Base-by-base conservation (phyloP, 1,284 basidiomycete genomes). In the Cryptococcus hybrid region DNA sequence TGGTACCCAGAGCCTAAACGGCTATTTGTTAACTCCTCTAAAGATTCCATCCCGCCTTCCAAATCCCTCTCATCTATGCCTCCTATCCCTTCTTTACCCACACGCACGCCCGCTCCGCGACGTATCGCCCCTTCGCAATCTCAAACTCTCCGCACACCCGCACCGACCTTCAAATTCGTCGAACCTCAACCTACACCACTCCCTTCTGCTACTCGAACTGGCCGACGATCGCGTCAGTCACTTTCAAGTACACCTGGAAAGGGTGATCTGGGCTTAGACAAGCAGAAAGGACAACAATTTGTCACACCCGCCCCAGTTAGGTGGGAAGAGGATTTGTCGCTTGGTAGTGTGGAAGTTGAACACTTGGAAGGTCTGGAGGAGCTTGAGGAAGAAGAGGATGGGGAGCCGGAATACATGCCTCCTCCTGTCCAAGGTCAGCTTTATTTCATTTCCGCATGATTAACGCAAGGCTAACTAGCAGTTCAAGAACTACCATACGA, bases 291-390 rank as follows among this genome's bases (percentile, higher is more conserved):
- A 30, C 50, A 51, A 39, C 37, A 51, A 15, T 67, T 67, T 52
- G 36, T 56, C 11, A 71, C 69, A 11, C 69, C 69, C 1, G 62
- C 61, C 3, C 64, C 63, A 6, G 54, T 52, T 9, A 57, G 47
- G 53, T 73, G 72, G 72, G 70, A 75, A 42, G 70, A 76, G 52
- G 74, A 71, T 35, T 51, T 66, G 6, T 68, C 66, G 46, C 57
- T 74, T 45, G 72, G 65, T 12, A 64, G 60, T 51, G 71, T 75
- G 11, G 54, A 62, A 8, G 72, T 64, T 56, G 64, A 64, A 15
- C 58, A 62, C 15, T 47, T 63, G 38, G 59, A 52, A 34, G 69
- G 62, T 48, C 60, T 63, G 15, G 59, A 63, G 37, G 67, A 64
- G 42, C 59, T 58, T 5, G 43, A 55, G 30, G 56, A 58, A 30